Evolutionary conservation across 257 asterid species (phyloP), one percentile per base, ranked within the genome.

Genomic region (Fraxinus anomala): DNA sequence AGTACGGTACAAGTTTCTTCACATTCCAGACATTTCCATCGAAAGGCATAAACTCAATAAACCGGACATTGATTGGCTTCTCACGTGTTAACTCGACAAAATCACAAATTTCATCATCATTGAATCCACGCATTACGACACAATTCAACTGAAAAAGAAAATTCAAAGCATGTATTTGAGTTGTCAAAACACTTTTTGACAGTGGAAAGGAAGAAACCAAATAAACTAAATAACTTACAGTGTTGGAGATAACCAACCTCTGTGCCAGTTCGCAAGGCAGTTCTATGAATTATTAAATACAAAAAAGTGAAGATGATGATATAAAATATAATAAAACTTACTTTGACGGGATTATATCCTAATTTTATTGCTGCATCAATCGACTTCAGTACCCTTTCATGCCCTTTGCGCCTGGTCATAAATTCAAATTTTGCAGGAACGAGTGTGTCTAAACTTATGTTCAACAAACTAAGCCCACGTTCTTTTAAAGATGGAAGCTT

Each of bases 21-120:
- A 91, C 97, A 73, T 96, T 96, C 99, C 97, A 96, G 76, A 92
- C 96, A 82, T 96, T 96, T 81, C 99, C 99, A 87, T 96, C 97
- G 44, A 96, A 96, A 71, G 98, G 98, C 98, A 96, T 93, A 83
- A 96, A 93, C 90, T 93, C 98, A 76, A 96, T 96, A 80, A 96
- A 96, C 76, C 99, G 92, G 24, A 94, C 92, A 82, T 96, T 96
- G 77, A 96, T 91, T 26, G 97, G 98, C 85, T 86, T 96, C 80
- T 93, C 95, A 13, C 97, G 97, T 19, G 98, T 96, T 90, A 96
- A 80, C 85, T 90, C 96, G 44, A 96, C 94, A 76, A 96, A 96
- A 88, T 93, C 96, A 76, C 94, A 90, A 23, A 96, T 92, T 82
- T 93, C 98, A 70, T 96, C 99, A 56, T 96, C 98, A 81, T 96